phyloP scores from a whole-genome alignment of 169 alveolate genomes.

The Babesia divergens region DNA sequence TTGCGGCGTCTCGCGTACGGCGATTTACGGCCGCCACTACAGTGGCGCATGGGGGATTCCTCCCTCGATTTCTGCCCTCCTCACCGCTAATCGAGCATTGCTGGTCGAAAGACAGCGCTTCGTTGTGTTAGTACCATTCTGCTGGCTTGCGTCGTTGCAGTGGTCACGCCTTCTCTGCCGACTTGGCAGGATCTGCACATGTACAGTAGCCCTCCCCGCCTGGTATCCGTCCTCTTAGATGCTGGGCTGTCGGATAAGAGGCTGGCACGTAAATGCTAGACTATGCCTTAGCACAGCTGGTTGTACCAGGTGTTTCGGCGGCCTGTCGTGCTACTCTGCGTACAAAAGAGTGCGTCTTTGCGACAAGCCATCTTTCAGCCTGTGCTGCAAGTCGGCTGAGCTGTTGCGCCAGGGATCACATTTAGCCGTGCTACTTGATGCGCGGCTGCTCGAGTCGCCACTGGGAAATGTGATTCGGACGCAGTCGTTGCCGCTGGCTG shows the following conservation, averaged over 20 bases:
- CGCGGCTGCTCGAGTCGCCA: conserved; percentile 47
- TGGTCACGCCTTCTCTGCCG: no score
- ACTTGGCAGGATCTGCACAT: no score
- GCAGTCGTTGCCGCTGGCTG: background rate
- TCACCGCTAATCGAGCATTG: no score
- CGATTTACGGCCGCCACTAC: background rate
- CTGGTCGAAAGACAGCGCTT: no score
- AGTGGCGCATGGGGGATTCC: background rate
- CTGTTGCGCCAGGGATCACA: background rate
- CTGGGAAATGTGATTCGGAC: conserved; percentile 42
- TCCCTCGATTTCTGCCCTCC: no score
- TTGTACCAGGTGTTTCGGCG: background rate
- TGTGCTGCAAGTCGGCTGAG: conserved; percentile 23
- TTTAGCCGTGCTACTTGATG: conserved; percentile 34
- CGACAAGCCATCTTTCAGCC: conserved; percentile 32
- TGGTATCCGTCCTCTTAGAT: no score
- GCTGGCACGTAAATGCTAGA: no score
- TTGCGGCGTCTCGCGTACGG: background rate
- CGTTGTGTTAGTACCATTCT: no score
- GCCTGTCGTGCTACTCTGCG: background rate
- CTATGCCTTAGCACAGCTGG: background rate
- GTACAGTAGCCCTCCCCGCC: no score
- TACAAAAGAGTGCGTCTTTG: conserved; percentile 19
- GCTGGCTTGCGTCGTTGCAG: no score
- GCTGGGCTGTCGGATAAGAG: no score